Percentiles rank a stretch among this genome's conserved stretches.
Evolutionary conservation across 306 rosid genomes (phyloP).

Genomic region (Cicer arietinum): DNA sequence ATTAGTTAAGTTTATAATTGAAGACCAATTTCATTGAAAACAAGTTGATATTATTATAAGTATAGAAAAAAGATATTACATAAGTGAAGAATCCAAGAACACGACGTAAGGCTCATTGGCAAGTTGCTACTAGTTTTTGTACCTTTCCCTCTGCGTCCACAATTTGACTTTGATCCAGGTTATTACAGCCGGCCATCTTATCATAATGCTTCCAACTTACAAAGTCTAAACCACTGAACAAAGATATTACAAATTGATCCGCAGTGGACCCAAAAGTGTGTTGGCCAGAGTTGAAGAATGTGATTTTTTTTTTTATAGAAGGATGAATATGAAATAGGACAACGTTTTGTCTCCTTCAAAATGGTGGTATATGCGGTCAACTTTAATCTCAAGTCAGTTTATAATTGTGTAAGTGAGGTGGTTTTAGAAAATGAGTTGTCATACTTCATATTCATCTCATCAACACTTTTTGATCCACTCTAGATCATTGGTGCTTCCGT

Average conservation of each 20-base stretch:
- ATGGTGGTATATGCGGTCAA: too few relatives aligned
- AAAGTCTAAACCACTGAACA: background rate
- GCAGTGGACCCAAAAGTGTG: background rate
- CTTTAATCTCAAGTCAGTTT: too few relatives aligned
- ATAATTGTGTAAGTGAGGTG: too few relatives aligned
- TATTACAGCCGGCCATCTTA: constrained; percentile 4
- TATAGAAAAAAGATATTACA: background rate
- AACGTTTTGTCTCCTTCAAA: too few relatives aligned
- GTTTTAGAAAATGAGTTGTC: too few relatives aligned
- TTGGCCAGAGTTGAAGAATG: background rate
- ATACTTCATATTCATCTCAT: too few relatives aligned
- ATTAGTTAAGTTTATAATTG: background rate
- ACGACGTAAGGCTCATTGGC: background rate
- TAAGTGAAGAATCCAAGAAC: background rate
- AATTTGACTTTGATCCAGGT: background rate
- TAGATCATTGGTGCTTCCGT: too few relatives aligned
- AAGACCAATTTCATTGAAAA: background rate
- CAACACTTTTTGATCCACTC: too few relatives aligned
- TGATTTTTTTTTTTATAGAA: background rate
- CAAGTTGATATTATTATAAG: background rate
- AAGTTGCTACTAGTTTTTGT: background rate
- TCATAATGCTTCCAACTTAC: background rate
- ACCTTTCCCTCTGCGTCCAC: background rate
- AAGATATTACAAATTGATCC: too few relatives aligned
- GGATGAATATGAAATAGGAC: too few relatives aligned